Percentiles rank a stretch among this genome's conserved stretches.
Conservation (phyloP, 1,284 basidiomycete genomes). For the Ustilago cynodontis region DNA sequence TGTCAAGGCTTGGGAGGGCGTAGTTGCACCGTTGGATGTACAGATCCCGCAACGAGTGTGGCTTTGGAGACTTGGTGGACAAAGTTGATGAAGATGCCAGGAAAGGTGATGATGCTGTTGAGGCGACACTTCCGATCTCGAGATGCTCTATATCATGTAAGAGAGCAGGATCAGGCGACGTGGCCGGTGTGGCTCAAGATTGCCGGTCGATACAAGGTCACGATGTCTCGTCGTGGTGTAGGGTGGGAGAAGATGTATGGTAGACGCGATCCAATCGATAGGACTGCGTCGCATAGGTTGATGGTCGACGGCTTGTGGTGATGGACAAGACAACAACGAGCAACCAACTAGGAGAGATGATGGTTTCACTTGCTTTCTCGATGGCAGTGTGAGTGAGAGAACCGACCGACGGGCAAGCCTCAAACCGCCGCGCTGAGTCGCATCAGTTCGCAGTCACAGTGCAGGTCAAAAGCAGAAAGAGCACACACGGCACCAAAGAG, state of each 20-base stretch:
- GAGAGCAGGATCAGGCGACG: neutral
- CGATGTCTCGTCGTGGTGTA: neutral
- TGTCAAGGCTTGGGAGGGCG: neutral
- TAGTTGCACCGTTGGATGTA: neutral
- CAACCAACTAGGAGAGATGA: neutral
- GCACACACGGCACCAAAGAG: neutral
- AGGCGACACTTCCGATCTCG: neutral
- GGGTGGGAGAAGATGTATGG: neutral
- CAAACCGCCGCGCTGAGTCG: slow-evolving; percentile 6
- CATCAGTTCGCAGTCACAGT: neutral
- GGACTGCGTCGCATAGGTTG: neutral
- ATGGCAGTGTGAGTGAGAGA: neutral
- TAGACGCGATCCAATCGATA: neutral
- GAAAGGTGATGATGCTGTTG: neutral
- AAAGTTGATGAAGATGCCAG: neutral
- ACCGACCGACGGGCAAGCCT: neutral
- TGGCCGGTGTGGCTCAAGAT: neutral
- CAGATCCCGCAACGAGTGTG: neutral
- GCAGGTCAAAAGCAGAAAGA: neutral
- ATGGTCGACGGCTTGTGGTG: neutral
- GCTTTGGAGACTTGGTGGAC: neutral
- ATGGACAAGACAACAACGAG: neutral
- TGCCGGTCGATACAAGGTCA: neutral
- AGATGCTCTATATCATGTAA: neutral
- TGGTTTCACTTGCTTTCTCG: neutral